Evolutionary conservation across 129 eudicot genomes (phyloP), one percentile per base, ranked within the genome.

Genomic region (Escallonia rubra): DNA sequence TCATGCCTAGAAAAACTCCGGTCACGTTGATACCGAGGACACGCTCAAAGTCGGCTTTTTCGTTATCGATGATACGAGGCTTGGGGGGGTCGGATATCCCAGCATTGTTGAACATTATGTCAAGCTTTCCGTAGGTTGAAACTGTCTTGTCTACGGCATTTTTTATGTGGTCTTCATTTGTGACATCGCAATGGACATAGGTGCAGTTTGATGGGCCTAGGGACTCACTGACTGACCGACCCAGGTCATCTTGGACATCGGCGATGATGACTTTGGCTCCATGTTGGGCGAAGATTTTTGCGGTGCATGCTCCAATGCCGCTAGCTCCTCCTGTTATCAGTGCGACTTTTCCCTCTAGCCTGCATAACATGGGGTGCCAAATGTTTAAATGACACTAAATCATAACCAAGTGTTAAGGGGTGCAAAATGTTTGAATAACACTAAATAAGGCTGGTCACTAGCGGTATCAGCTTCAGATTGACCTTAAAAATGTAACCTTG

Each of bases 331-430:
- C 79, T 4, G 79, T 81, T 40, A 85, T 79, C 16, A 86, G 10
- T 41, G 91, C 87, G 14, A 85, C 87, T 82, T 85, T 85, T 2
- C 87, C 91, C 65, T 75, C 85, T 23, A 78, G 76, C 78, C 84
- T 81, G 45, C 41, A 47, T 8, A 9, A 47, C 8, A 41, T 1
- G 34, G 34, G 34, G 11, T 2, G 42, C 4, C 3, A 10, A 39
- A 23, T 23, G 34, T 3, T 51, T 15, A 51, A 51, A 51, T 6
- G 5, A 51, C n/a, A 15, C 4, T 6, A 10, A 46, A 46, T 9
- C 6, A 5, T 46, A 46, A 9, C 50, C 8, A 52, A 6, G 0
- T 3, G 12, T 7, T 12, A 52, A 52, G 1, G 11, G 14, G 14
- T 7, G 4, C 4, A 52, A 52, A 6, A 52, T 9, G 12, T 52